These are phyloP conservation scores for Colletotrichum sublineola DNA, from an alignment of 2,329 filamentous ascomycete genomes.

Conservation along the genomic window DNA sequence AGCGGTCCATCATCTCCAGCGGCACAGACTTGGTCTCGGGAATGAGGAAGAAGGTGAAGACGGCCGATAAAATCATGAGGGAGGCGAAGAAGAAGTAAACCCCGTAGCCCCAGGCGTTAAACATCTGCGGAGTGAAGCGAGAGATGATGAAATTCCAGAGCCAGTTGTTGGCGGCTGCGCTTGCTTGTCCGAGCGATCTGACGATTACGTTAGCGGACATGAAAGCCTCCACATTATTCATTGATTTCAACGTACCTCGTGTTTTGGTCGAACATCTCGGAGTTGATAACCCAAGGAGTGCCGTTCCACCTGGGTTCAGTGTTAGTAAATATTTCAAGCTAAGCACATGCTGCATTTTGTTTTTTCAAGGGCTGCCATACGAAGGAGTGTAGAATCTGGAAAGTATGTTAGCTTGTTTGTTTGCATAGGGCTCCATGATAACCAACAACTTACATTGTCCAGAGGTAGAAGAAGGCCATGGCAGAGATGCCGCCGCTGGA, in stretches of 20 bases:
- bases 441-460: constrained; percentile 59
- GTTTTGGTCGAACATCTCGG: constrained; percentile 81
- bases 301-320: constrained; percentile 69
- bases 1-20: constrained; percentile 73
- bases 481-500: constrained; percentile 66
- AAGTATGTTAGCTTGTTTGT: not conserved
- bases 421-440: not conserved
- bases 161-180: constrained; percentile 80
- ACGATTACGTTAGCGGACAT: constrained; percentile 56
- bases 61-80: constrained; percentile 68
- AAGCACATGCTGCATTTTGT: not conserved
- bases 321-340: not conserved
- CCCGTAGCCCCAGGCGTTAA: constrained; percentile 69
- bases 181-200: constrained; percentile 76
- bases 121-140: constrained; percentile 77
- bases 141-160: constrained; percentile 78
- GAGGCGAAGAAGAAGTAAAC: constrained; percentile 79
- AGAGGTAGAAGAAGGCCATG: constrained; percentile 81
- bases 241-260: constrained; percentile 25
- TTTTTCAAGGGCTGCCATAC: not conserved
- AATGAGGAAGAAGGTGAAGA: constrained; percentile 73
- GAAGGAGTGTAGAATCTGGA: constrained; percentile 75
- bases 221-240: not conserved
- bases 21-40: constrained; percentile 77
- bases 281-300: constrained; percentile 81